Evolutionary conservation across 441 rosid species (phyloP), one percentile per base, ranked within the genome.

Genomic region (Brassica balearica): DNA sequence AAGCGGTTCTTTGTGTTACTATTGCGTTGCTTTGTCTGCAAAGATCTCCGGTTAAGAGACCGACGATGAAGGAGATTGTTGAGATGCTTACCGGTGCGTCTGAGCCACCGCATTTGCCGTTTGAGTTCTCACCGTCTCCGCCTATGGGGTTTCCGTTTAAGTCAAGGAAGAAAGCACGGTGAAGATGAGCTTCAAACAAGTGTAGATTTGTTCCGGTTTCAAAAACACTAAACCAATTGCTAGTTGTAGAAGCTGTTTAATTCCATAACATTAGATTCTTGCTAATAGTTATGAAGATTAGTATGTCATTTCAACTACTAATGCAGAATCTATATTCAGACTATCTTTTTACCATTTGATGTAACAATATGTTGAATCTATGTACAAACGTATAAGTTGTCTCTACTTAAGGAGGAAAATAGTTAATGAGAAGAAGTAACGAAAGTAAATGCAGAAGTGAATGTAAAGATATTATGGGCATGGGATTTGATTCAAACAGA

Each of bases 81-180:
- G 86, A 80, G 80, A 91, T 94, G 94, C 96, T 94, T 55, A 82
- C 91, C 0, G 98, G 97, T 15, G 86, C 84, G 68, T 79, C 85
- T 3, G 92, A 91, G 76, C 88, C 92, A 4, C 98, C 98, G 0
- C 89, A 87, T 72, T 85, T 94, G 79, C 98, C 97, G 2, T 88
- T 88, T 62, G 97, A 94, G 80, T 94, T 94, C 76, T 94, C 97
- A 0, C 98, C 98, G 0, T 94, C 97, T 0, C 97, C 98, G 3
- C 98, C 96, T 11, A 82, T 88, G 72, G 89, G 86, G 74, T 87
- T 89, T 73, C 93, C 84, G 5, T 94, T 89, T 38, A 92, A 88
- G 77, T 87, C 96, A 38, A 86, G 87, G 83, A 90, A 78, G 82
- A 92, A 85, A 77, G 87, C 82, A 53, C 77, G 89, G 82, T 91